These are phyloP conservation scores for Rhytidiadelphus loreus DNA, from an alignment of 225 moss, liverwort and hornwort genomes.

Conservation along the genomic window DNA sequence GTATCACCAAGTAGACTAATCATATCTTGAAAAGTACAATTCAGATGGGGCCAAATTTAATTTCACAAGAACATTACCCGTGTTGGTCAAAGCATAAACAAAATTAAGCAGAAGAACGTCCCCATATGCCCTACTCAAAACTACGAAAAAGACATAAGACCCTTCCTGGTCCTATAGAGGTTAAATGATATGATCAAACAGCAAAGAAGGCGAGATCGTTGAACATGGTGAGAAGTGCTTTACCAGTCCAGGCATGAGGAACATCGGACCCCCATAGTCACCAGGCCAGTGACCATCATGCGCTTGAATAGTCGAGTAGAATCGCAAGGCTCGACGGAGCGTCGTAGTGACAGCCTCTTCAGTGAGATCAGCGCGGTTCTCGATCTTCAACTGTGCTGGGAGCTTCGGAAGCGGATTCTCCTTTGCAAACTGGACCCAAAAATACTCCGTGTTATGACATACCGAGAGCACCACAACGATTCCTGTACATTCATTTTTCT, in stretches of 20 bases:
- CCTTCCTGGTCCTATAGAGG: not conserved
- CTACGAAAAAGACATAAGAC: not conserved
- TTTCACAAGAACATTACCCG: not conserved
- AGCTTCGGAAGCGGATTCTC: constrained; percentile 54
- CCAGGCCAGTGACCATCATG: constrained; percentile 94
- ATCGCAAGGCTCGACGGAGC: constrained; percentile 60
- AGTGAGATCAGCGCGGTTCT: constrained; percentile 29
- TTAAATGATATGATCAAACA: not conserved
- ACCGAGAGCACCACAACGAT: not conserved
- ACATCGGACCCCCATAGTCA: constrained; percentile 98
- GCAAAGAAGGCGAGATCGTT: not conserved
- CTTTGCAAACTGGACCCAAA: constrained; percentile 52
- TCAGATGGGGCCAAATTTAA: not conserved
- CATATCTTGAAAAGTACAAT: not conserved
- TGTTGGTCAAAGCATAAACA: not conserved
- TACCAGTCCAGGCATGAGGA: constrained; percentile 96
- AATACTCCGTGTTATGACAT: not conserved
- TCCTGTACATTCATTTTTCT: not conserved
- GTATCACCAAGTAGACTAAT: not conserved
- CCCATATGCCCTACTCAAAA: not conserved
- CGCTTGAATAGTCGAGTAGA: constrained; percentile 82
- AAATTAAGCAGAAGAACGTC: not conserved
- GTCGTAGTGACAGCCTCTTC: constrained; percentile 55
- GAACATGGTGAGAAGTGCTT: not conserved
- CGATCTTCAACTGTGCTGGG: constrained; percentile 40